phyloP scores from a whole-genome alignment of 2,329 filamentous ascomycete species.

The Fonsecaea monophora region DNA sequence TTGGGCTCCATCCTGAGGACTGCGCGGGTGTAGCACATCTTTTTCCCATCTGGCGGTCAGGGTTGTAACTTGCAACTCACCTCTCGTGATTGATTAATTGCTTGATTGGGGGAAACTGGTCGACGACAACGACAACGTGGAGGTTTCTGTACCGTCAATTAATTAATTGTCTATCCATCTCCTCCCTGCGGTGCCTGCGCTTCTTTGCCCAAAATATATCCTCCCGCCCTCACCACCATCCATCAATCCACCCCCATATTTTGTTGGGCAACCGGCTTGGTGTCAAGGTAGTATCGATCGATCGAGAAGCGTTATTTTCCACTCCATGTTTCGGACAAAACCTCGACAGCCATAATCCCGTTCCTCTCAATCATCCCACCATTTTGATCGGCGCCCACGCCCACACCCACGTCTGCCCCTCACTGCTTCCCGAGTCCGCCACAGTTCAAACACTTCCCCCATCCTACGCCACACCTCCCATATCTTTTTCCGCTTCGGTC shows the following conservation, averaged over 20 bases:
- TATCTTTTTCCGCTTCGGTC: conserved; percentile 14
- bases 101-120: background rate
- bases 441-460: background rate
- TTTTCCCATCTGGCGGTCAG: conserved; percentile 14
- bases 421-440: conserved; percentile 5
- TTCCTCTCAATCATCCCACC: conserved; percentile 11
- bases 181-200: too few relatives aligned
- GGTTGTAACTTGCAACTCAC: conserved; percentile 1
- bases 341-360: conserved; percentile 7
- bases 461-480: background rate
- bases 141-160: background rate
- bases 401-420: conserved; percentile 11
- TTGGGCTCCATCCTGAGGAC: conserved; percentile 3
- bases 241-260: background rate
- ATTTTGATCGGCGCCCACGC: background rate
- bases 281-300: conserved; percentile 14
- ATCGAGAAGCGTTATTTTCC: conserved; percentile 13
- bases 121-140: background rate
- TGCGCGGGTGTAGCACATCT: background rate
- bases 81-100: background rate
- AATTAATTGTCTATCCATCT: background rate
- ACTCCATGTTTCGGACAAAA: background rate
- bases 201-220: conserved; percentile 1
- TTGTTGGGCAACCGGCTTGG: conserved; percentile 14
- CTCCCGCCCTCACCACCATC: background rate